phyloP scores from a whole-genome alignment of 2,329 filamentous ascomycete genomes.

The Ascochyta rabiei region DNA sequence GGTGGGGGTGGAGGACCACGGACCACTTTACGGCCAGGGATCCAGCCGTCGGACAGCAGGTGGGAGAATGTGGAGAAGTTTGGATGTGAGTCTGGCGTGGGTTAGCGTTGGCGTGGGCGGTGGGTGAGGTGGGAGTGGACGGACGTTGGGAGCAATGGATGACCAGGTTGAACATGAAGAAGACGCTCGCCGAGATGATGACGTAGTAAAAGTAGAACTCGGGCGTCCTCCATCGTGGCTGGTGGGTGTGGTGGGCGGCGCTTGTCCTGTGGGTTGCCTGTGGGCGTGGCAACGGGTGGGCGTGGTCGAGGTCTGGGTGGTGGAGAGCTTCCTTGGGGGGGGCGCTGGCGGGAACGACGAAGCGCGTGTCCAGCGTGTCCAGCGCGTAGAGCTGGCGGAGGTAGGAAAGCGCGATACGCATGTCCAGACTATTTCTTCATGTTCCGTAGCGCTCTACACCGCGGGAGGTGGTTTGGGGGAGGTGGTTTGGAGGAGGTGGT shows the following conservation, averaged over 20 bases:
- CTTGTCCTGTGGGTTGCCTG: constrained; percentile 32
- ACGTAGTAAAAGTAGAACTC: constrained; percentile 86
- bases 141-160: constrained; percentile 84
- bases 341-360: constrained; percentile 72
- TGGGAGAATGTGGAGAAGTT: constrained; percentile 76
- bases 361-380: constrained; percentile 72
- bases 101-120: constrained; percentile 11
- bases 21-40: constrained; percentile 88
- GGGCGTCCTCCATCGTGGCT: constrained; percentile 80
- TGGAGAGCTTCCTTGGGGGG: constrained; percentile 58
- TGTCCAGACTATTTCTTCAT: constrained; percentile 31
- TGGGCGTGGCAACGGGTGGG: constrained; percentile 34
- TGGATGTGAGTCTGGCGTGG: constrained; percentile 71
- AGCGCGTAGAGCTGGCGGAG: constrained; percentile 65
- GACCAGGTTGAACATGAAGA: constrained; percentile 89
- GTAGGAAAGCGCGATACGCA: constrained; percentile 51
- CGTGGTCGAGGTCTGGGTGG: constrained; percentile 42
- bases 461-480: too few species aligned
- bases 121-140: constrained; percentile 2
- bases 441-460: too few species aligned
- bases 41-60: constrained; percentile 82
- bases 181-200: constrained; percentile 69
- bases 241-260: constrained; percentile 55
- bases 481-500: too few species aligned
- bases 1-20: constrained; percentile 18